Evolutionary conservation across 169 alveolate genomes (phyloP).

Genomic region (Plasmodium knowlesi): DNA sequence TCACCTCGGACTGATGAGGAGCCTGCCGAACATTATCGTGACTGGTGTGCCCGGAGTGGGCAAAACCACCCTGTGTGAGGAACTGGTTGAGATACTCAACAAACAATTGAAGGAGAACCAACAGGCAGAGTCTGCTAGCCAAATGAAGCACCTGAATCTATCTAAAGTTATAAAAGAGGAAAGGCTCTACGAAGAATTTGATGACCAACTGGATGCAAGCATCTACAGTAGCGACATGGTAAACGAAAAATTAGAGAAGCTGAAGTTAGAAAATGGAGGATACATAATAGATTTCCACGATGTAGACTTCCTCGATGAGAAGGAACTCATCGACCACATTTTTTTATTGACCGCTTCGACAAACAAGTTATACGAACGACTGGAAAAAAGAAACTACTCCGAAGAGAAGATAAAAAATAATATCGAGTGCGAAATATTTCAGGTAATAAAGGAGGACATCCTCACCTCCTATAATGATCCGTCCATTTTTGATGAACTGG

Average conservation of each 20-base stretch:
- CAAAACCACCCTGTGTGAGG: conserved; percentile 77
- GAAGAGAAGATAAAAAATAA: conserved; percentile 78
- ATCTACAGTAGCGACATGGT: conserved; percentile 78
- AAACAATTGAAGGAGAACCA: not conserved
- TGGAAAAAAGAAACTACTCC: conserved; percentile 77
- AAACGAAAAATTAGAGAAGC: conserved; percentile 48
- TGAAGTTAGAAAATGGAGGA: conserved; percentile 58
- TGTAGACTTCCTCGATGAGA: conserved; percentile 75
- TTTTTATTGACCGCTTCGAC: conserved; percentile 31
- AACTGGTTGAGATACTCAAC: conserved; percentile 14
- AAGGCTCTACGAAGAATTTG: conserved; percentile 78
- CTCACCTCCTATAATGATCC: not conserved
- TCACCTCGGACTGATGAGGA: not conserved
- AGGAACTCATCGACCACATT: conserved; percentile 36
- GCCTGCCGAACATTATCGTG: conserved; percentile 78
- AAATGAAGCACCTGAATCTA: conserved; percentile 76
- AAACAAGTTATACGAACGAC: conserved; percentile 53
- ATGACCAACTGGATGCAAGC: conserved; percentile 81
- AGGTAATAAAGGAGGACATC: conserved; percentile 79
- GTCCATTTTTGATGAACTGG: conserved; percentile 11
- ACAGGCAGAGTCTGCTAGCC: not conserved
- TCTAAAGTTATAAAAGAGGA: conserved; percentile 78
- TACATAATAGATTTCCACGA: conserved; percentile 83
- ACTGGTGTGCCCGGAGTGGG: conserved; percentile 87
- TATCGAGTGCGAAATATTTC: conserved; percentile 83